Conservation (phyloP, 2,329 filamentous ascomycete species). For the Curvularia lunata region DNA sequence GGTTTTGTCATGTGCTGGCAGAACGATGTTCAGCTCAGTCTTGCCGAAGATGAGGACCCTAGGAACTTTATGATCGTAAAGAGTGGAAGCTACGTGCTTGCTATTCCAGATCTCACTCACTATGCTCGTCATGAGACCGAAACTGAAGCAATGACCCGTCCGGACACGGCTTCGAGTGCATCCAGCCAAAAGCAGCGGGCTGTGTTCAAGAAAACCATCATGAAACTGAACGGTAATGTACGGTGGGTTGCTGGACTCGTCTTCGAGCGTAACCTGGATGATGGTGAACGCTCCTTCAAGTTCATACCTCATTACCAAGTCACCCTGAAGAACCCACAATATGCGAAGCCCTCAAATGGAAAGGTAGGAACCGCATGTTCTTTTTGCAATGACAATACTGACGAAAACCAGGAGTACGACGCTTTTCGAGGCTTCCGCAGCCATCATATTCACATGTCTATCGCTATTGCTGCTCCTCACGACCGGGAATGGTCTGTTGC, state of each 20-base stretch:
- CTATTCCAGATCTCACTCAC: conserved; percentile 90
- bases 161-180: conserved; percentile 62
- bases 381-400: conserved; percentile 11
- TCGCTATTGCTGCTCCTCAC: conserved; percentile 85
- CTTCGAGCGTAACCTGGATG: conserved; percentile 82
- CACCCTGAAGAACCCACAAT: conserved; percentile 79
- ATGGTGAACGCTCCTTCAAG: conserved; percentile 77
- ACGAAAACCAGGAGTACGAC: conserved; percentile 69
- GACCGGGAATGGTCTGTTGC: conserved; percentile 85
- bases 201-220: conserved; percentile 96
- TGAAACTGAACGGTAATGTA: conserved; percentile 97
- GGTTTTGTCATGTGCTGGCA: conserved; percentile 99
- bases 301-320: conserved; percentile 95
- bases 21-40: conserved; percentile 86
- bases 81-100: conserved; percentile 92
- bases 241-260: conserved; percentile 90
- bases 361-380: conserved; percentile 36
- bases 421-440: conserved; percentile 97
- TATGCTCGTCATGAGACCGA: conserved; percentile 73
- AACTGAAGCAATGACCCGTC: conserved; percentile 59
- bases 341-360: conserved; percentile 65
- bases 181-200: conserved; percentile 74
- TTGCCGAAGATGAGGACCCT: conserved; percentile 84
- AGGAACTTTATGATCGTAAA: conserved; percentile 94
- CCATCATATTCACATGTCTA: conserved; percentile 93